Percentiles rank a stretch among this genome's conserved stretches.
Conservation (phyloP, 2,329 filamentous ascomycete genomes). For the Ceratocystiopsis minuta region DNA sequence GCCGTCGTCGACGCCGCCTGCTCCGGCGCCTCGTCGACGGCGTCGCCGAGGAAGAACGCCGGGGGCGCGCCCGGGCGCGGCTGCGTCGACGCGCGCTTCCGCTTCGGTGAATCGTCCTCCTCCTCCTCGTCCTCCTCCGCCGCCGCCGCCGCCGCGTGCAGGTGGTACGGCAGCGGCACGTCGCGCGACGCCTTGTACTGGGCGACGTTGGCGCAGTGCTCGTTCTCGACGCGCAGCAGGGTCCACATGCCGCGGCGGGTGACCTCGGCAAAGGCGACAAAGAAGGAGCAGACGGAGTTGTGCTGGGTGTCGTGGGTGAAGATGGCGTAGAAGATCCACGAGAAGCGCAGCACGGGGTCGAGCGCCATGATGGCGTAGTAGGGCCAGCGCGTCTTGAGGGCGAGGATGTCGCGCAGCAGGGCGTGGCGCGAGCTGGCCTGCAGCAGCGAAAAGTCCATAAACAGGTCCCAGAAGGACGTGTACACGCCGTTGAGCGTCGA, state of each 20-base stretch:
- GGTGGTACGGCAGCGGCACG: constrained; percentile 65
- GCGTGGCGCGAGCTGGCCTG: constrained; percentile 52
- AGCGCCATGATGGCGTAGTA: constrained; percentile 76
- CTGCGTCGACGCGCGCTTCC: constrained; percentile 11
- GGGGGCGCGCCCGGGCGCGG: no score
- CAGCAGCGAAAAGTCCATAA: constrained; percentile 91
- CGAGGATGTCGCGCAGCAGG: constrained; percentile 59
- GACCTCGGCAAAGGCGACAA: constrained; percentile 62
- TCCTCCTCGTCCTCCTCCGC: background rate
- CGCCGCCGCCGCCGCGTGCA: constrained; percentile 18
- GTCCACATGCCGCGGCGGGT: constrained; percentile 80
- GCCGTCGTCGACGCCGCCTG: no score
- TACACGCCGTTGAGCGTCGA: constrained; percentile 73
- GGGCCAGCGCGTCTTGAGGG: constrained; percentile 58
- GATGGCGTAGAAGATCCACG: constrained; percentile 87
- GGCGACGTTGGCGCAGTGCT: constrained; percentile 83
- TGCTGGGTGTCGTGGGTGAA: constrained; percentile 68
- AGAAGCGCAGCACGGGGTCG: constrained; percentile 75
- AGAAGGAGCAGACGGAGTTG: constrained; percentile 63
- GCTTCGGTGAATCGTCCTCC: no score
- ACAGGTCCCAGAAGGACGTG: constrained; percentile 76
- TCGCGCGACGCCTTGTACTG: constrained; percentile 82
- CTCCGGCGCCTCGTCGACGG: no score
- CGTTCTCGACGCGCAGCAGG: constrained; percentile 88
- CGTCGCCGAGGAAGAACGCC: no score